Percentiles rank a stretch among this genome's conserved stretches.
These are phyloP conservation scores for Russula olivacea DNA, from an alignment of 768 basidiomycete genomes.

Conservation along the genomic window DNA sequence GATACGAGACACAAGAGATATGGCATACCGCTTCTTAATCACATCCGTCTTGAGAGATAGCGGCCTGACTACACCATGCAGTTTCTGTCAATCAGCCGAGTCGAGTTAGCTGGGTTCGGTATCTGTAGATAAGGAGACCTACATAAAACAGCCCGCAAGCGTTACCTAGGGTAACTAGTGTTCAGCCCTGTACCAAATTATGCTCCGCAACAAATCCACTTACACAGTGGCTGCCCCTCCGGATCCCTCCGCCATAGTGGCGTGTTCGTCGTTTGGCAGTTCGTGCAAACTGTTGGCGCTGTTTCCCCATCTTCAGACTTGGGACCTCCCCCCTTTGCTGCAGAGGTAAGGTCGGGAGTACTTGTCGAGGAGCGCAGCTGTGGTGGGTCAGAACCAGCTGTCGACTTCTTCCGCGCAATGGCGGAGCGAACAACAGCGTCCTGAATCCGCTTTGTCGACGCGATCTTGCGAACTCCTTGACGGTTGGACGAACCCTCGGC, in stretches of 20 bases:
- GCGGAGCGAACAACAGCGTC: conserved; percentile 33
- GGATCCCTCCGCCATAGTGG: conserved; percentile 91
- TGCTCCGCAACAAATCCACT: conserved; percentile 30
- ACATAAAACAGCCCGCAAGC: conserved; percentile 93
- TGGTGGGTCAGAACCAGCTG: conserved; percentile 24
- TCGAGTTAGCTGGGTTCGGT: conserved; percentile 17
- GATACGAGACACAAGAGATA: not conserved
- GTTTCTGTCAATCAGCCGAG: conserved; percentile 51
- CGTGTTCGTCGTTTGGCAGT: conserved; percentile 94
- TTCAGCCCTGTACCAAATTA: conserved; percentile 24
- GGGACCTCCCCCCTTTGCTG: conserved; percentile 33
- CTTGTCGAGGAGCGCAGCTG: conserved; percentile 52
- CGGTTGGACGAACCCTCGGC: conserved; percentile 43
- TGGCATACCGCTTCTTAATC: conserved; percentile 83
- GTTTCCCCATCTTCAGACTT: conserved; percentile 61
- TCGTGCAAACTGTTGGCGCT: conserved; percentile 81
- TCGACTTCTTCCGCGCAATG: conserved; percentile 46
- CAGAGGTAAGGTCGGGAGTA: conserved; percentile 53
- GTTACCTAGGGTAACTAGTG: conserved; percentile 49
- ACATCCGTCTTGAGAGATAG: conserved; percentile 94
- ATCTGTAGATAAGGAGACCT: conserved; percentile 35
- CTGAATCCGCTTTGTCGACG: conserved; percentile 56
- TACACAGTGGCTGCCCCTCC: conserved; percentile 87
- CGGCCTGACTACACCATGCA: conserved; percentile 92
- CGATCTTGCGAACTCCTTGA: conserved; percentile 50